These are phyloP conservation scores for Fusarium sp. DNA, from an alignment of 2,329 filamentous ascomycete genomes.

Conservation along the genomic window DNA sequence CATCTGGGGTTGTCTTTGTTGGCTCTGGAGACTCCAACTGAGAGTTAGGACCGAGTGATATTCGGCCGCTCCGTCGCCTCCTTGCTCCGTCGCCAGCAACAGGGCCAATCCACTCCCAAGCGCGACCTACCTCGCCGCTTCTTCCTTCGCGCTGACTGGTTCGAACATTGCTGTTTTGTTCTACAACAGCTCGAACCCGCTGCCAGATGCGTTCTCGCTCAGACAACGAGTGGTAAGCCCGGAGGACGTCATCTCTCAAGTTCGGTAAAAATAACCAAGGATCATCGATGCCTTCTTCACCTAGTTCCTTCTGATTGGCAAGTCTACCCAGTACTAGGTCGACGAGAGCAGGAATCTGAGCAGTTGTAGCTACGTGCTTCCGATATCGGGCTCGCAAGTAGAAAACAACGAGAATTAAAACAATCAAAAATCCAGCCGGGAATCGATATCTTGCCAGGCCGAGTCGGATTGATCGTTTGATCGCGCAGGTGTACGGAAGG, in stretches of 20 bases:
- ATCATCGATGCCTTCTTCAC: slow-evolving; percentile 73
- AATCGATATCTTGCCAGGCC: slow-evolving; percentile 87
- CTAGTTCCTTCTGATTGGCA: slow-evolving; percentile 83
- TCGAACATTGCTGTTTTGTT: slow-evolving; percentile 92
- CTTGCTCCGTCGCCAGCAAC: slow-evolving; percentile 56
- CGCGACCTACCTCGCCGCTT: slow-evolving; percentile 71
- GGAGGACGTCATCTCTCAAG: slow-evolving; percentile 87
- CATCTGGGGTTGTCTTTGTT: slow-evolving; percentile 35
- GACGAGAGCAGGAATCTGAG: slow-evolving; percentile 83
- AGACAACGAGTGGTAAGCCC: slow-evolving; percentile 79
- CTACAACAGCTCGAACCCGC: slow-evolving; percentile 83
- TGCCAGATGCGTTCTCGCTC: slow-evolving; percentile 86
- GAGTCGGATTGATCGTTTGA: slow-evolving; percentile 81
- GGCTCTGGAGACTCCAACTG: slow-evolving; percentile 47
- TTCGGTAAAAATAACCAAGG: slow-evolving; percentile 88
- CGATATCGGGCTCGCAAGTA: slow-evolving; percentile 74
- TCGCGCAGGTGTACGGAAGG: slow-evolving; percentile 84
- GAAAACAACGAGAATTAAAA: slow-evolving; percentile 58
- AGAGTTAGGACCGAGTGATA: slow-evolving; percentile 56
- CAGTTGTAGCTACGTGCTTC: slow-evolving; percentile 70
- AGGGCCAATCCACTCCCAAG: slow-evolving; percentile 77
- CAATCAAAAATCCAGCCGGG: slow-evolving; percentile 75
- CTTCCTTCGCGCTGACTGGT: slow-evolving; percentile 74
- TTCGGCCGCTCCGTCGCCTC: slow-evolving; percentile 62
- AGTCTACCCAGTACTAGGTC: slow-evolving; percentile 85